These are phyloP conservation scores for Candida nitratophila DNA, from an alignment of 805 yeast genomes.

Conservation along the genomic window DNA sequence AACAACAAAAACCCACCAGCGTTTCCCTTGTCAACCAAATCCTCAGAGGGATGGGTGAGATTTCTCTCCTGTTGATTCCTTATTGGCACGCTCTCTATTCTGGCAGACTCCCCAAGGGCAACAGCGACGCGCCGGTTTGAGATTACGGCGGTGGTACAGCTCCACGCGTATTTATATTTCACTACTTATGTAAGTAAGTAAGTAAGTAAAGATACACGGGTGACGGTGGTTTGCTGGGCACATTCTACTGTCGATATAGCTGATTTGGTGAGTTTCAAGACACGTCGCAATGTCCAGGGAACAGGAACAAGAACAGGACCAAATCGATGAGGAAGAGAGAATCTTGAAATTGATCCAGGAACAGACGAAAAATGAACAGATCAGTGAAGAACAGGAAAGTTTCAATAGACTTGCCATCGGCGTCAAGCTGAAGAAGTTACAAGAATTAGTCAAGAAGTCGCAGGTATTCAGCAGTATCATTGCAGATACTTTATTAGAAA, in stretches of 20 bases:
- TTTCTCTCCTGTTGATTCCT: background rate
- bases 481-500: slow-evolving; percentile 64
- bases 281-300: too few relatives aligned
- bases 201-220: too few relatives aligned
- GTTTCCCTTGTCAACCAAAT: too few relatives aligned
- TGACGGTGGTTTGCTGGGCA: too few relatives aligned
- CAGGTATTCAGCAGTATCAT: slow-evolving; percentile 83
- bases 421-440: slow-evolving; percentile 56
- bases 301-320: slow-evolving; percentile 1
- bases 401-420: slow-evolving; percentile 43
- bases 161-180: too few relatives aligned
- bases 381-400: slow-evolving; percentile 27
- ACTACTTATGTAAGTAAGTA: too few relatives aligned
- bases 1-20: too few relatives aligned
- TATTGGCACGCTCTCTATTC: background rate
- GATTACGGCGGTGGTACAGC: too few relatives aligned
- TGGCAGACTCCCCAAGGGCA: background rate
- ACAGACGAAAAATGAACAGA: slow-evolving; percentile 6
- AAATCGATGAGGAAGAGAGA: slow-evolving; percentile 16
- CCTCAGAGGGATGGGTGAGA: too few relatives aligned
- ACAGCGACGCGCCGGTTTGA: too few relatives aligned
- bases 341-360: slow-evolving; percentile 16
- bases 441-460: slow-evolving; percentile 77
- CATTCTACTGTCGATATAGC: too few relatives aligned
- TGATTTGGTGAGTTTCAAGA: too few relatives aligned